Conservation (phyloP, 129 eudicot genomes). For the Mikania micrantha region DNA sequence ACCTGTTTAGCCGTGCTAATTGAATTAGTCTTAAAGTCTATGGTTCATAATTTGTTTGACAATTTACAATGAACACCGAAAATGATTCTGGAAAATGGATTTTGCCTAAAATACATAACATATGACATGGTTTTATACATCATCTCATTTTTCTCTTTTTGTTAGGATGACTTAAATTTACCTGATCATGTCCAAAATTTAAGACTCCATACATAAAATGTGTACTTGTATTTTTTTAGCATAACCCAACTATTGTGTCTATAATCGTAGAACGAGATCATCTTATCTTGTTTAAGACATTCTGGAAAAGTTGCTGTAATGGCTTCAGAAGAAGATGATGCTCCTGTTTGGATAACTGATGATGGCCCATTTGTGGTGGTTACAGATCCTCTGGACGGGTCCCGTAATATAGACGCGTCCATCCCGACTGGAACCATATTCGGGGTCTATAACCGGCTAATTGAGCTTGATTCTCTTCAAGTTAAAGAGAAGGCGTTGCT, state of each 20-base stretch:
- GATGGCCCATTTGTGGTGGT: slow-evolving; percentile 95
- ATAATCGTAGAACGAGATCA: slow-evolving; percentile 72
- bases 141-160: no score
- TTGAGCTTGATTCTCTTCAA: slow-evolving; percentile 63
- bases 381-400: slow-evolving; percentile 93
- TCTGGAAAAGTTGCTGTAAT: slow-evolving; percentile 98
- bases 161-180: no score
- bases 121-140: no score
- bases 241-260: background rate
- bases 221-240: background rate
- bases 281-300: slow-evolving; percentile 58
- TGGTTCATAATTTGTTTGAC: background rate
- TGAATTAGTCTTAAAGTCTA: background rate
- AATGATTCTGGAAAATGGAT: background rate
- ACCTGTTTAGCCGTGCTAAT: no score
- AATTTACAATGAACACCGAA: background rate
- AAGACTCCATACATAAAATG: no score
- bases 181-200: no score
- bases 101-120: no score
- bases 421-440: slow-evolving; percentile 98
- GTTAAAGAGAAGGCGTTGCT: slow-evolving; percentile 68
- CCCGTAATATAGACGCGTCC: slow-evolving; percentile 93
- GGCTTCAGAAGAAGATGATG: slow-evolving; percentile 98
- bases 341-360: slow-evolving; percentile 82
- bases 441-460: slow-evolving; percentile 77